phyloP scores from a whole-genome alignment of 2,329 filamentous ascomycete species.

The Scytalidium lignicola region DNA sequence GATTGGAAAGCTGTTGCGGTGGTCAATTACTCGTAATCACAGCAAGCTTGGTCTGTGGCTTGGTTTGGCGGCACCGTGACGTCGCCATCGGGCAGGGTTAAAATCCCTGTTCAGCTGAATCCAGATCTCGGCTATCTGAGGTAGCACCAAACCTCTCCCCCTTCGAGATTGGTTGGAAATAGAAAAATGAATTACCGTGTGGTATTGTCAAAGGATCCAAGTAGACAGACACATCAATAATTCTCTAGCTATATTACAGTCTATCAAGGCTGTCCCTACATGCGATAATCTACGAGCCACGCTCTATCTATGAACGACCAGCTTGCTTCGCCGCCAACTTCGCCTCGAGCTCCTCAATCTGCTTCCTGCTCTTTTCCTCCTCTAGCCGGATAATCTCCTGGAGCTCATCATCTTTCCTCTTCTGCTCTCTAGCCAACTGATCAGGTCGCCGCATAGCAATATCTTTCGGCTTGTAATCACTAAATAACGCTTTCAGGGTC shows the following conservation, averaged over 20 bases:
- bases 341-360: constrained; percentile 53
- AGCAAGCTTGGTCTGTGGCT: background rate
- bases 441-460: constrained; percentile 84
- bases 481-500: constrained; percentile 77
- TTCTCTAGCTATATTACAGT: background rate
- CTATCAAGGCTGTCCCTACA: background rate
- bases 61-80: background rate
- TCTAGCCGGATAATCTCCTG: constrained; percentile 41
- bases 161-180: no score
- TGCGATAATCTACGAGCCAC: background rate
- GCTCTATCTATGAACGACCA: background rate
- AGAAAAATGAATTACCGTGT: no score
- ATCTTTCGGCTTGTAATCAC: constrained; percentile 88
- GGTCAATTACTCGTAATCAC: background rate
- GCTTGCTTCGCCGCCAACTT: constrained; percentile 42
- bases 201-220: background rate
- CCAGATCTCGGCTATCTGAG: background rate
- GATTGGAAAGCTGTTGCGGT: background rate
- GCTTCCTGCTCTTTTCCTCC: constrained; percentile 46
- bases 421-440: constrained; percentile 72
- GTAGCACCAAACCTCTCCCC: no score
- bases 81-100: background rate
- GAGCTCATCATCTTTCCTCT: constrained; percentile 58
- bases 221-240: background rate
- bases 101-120: background rate